A percentile compares a stretch with the other conserved stretches of the same genome.
Evolutionary conservation across 2,329 filamentous ascomycete species (phyloP).

Genomic region (Alternaria brassicae): DNA sequence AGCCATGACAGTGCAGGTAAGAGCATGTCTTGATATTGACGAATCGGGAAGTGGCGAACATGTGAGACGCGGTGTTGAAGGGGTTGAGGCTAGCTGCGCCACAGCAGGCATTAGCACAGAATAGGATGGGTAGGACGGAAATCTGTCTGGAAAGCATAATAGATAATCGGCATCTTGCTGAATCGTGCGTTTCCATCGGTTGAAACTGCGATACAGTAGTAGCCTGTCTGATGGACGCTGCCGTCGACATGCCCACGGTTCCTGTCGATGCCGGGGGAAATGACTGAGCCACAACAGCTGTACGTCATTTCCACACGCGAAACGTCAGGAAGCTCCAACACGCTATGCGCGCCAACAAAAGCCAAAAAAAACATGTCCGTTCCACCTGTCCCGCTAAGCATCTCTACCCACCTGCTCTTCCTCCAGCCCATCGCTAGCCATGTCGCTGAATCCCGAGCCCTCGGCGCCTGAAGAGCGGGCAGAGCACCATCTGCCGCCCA

Average conservation of each 20-base stretch:
- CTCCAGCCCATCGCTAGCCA: constrained; percentile 27
- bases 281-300: constrained; percentile 5
- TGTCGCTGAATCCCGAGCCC: constrained; percentile 54
- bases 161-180: not conserved
- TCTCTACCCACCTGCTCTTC: constrained; percentile 8
- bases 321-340: constrained; percentile 30
- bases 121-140: not conserved
- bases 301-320: constrained; percentile 28
- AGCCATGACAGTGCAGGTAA: constrained; percentile 25
- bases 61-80: constrained; percentile 18
- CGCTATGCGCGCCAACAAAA: constrained; percentile 32
- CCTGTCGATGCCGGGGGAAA: not conserved
- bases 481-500: constrained; percentile 50
- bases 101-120: constrained; percentile 13
- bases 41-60: constrained; percentile 31
- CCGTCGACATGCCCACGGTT: no score
- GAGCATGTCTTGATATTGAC: constrained; percentile 30
- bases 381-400: constrained; percentile 1
- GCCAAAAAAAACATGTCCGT: constrained; percentile 16
- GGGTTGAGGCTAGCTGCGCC: constrained; percentile 16
- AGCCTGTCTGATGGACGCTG: no score
- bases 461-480: constrained; percentile 51
- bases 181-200: not conserved
- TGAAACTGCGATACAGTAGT: not conserved
- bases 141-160: not conserved